These are phyloP conservation scores for Tetraselmis chui DNA, from an alignment of 139 green algal species.

Conservation along the genomic window DNA sequence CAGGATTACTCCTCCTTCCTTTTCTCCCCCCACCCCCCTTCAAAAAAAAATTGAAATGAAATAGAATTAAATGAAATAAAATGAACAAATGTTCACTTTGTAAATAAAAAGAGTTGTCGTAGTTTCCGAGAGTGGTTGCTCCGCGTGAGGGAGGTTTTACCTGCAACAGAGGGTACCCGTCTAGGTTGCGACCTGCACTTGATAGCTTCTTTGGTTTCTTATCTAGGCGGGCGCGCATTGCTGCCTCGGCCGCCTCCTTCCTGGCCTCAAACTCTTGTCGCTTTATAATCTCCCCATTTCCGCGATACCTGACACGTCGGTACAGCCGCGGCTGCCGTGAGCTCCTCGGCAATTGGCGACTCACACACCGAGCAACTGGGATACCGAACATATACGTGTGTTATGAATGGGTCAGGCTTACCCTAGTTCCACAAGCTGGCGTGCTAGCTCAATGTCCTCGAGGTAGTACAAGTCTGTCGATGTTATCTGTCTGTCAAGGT, in stretches of 20 bases:
- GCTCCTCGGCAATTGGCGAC: not conserved
- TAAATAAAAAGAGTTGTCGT: not conserved
- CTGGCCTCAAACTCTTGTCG: slow-evolving; percentile 81
- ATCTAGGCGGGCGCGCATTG: slow-evolving; percentile 49
- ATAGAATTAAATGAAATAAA: too few relatives aligned
- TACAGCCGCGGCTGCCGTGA: not conserved
- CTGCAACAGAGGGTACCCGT: slow-evolving; percentile 62
- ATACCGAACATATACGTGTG: too few relatives aligned
- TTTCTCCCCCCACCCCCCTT: too few relatives aligned
- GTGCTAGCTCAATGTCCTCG: slow-evolving; percentile 65
- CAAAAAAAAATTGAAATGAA: too few relatives aligned
- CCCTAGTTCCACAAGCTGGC: slow-evolving; percentile 76
- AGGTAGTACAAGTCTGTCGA: slow-evolving; percentile 79
- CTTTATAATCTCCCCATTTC: slow-evolving; percentile 78
- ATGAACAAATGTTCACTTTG: not conserved
- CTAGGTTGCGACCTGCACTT: slow-evolving; percentile 59
- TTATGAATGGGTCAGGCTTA: too few relatives aligned
- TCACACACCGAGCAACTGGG: not conserved
- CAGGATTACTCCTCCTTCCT: too few relatives aligned
- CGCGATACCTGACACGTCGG: slow-evolving; percentile 54
- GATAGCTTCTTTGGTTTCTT: slow-evolving; percentile 69
- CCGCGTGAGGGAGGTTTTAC: slow-evolving; percentile 26
- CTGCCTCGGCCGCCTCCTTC: slow-evolving; percentile 63
- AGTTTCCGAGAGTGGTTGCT: not conserved
- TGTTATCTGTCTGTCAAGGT: slow-evolving; percentile 81